Base-by-base conservation (phyloP, 1,284 basidiomycete genomes). In the Microbotryomycetes sp. region DNA sequence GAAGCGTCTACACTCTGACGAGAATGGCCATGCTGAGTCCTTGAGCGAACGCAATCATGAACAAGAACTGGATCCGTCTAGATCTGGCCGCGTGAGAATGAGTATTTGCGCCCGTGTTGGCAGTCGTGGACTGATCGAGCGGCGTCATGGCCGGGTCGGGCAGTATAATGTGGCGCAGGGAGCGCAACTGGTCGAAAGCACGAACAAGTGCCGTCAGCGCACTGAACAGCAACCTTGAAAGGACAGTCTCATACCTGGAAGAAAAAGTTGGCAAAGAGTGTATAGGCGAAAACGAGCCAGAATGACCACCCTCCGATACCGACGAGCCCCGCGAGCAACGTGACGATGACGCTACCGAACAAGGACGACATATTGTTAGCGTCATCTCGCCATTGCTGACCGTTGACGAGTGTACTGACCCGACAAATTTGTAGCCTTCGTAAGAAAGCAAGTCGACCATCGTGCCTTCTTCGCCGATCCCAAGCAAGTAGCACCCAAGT, bases 371-470 rank as follows among this genome's bases (percentile, higher is more conserved):
- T 18, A 41, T 41, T 11, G 35, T 41, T 18, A 41, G 35, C n/a
- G n/a, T n/a, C n/a, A n/a, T n/a, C n/a, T n/a, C n/a, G n/a, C n/a
- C n/a, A n/a, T n/a, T n/a, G n/a, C n/a, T n/a, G n/a, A n/a, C n/a
- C n/a, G n/a, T n/a, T n/a, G n/a, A n/a, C n/a, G n/a, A 13, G 35
- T 16, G 46, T 28, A 68, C 77, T 60, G 67, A 91, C 89, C 91
- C 91, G 50, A 97, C 90, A 72, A 98, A 98, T 75, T 98, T 98
- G 79, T 98, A 98, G 0, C 96, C 94, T 4, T 87, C 87, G 73
- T 97, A 98, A 5, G 80, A 79, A 16, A 81, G 74, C 59, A 83
- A 70, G 65, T 83, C 81, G 35, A 79, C 52, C n/a, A 86, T 82
- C 62, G 85, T 84, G 26, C 83, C 83, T 11, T 85, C 81, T 11